Evolutionary conservation across 139 green algal genomes (phyloP).

Genomic region (Choricystis sp.): DNA sequence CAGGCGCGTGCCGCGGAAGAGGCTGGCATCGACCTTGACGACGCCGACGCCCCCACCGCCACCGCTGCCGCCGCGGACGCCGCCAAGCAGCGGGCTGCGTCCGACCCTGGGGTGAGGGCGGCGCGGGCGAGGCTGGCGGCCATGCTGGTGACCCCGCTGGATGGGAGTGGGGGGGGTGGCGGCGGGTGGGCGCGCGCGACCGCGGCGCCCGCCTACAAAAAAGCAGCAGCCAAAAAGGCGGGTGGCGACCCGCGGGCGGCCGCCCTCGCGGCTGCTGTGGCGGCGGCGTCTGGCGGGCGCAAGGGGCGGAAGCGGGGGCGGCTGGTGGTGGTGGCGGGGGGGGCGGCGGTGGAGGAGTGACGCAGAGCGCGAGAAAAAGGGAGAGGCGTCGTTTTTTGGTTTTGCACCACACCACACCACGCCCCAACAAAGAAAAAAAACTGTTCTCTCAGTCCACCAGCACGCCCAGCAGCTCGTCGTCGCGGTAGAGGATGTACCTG

Average conservation of each 20-base stretch:
- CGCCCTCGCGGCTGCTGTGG: not conserved
- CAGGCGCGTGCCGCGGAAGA: not conserved
- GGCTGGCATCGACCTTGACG: not conserved
- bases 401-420: no score
- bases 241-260: not conserved
- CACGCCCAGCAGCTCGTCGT: conserved; percentile 28
- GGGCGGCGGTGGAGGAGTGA: no score
- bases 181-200: not conserved
- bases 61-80: not conserved
- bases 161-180: not conserved
- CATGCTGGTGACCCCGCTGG: not conserved
- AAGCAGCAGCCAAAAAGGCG: no score
- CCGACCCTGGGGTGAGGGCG: no score
- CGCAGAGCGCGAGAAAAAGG: no score
- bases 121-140: not conserved
- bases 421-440: no score
- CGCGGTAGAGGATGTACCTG: conserved; percentile 18
- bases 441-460: conserved; percentile 5
- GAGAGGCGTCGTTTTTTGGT: no score
- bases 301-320: no score
- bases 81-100: not conserved
- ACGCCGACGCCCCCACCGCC: not conserved
- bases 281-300: no score
- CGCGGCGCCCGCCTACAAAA: no score
- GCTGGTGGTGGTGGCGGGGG: not conserved